Percentiles rank a stretch among this genome's conserved stretches.
phyloP scores from a whole-genome alignment of 2,329 filamentous ascomycete species.

The Penicillium frequentans region DNA sequence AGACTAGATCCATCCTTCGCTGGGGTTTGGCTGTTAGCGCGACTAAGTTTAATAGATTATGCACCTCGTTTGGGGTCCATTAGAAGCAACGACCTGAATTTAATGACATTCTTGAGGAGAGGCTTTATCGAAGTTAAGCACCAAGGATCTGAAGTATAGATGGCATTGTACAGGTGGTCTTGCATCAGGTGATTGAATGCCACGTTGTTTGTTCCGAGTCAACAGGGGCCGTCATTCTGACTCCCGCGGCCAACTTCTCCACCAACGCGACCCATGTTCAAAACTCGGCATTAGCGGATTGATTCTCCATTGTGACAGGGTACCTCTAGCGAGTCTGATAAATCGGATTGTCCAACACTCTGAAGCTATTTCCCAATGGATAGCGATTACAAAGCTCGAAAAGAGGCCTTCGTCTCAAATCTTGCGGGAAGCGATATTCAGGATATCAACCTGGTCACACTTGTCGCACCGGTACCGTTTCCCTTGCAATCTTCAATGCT shows the following conservation, averaged over 20 bases:
- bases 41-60: background rate
- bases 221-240: background rate
- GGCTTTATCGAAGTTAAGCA: background rate
- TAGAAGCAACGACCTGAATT: background rate
- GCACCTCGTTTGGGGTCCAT: background rate
- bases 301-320: background rate
- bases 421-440: slow-evolving; percentile 77
- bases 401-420: slow-evolving; percentile 94
- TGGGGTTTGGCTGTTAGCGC: background rate
- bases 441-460: slow-evolving; percentile 85
- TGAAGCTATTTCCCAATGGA: slow-evolving; percentile 29
- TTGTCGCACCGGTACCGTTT: slow-evolving; percentile 74
- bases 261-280: background rate
- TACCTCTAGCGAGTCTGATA: background rate
- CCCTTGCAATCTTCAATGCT: slow-evolving; percentile 14
- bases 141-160: background rate
- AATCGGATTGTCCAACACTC: background rate
- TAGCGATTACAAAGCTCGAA: slow-evolving; percentile 78
- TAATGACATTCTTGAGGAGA: background rate
- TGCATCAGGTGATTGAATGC: slow-evolving; percentile 4
- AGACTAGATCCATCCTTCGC: background rate
- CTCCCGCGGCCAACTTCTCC: background rate
- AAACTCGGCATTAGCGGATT: background rate
- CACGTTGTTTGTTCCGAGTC: background rate
- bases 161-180: background rate